These are phyloP conservation scores for Coprinellus micaceus DNA, from an alignment of 768 basidiomycete species.

Conservation along the genomic window DNA sequence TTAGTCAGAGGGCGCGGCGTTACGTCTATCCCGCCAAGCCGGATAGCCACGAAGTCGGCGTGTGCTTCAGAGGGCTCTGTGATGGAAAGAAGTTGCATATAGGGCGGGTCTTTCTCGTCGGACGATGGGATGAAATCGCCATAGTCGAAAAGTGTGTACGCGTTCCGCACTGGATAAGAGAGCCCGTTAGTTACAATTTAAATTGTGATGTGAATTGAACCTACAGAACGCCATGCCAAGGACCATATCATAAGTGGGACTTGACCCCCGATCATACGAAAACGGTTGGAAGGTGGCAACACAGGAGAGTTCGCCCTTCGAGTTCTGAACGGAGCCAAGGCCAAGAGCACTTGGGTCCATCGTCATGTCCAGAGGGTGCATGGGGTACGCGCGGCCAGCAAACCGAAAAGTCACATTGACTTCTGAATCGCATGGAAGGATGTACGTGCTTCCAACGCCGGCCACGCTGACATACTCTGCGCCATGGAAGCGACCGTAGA, in stretches of 20 bases:
- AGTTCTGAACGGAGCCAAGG: slow-evolving; percentile 26
- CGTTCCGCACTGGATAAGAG: slow-evolving; percentile 53
- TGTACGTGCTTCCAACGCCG: slow-evolving; percentile 48
- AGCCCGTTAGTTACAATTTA: neutral
- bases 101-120: slow-evolving; percentile 40
- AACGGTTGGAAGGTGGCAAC: slow-evolving; percentile 64
- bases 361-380: slow-evolving; percentile 65
- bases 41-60: slow-evolving; percentile 31
- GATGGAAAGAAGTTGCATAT: slow-evolving; percentile 57
- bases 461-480: slow-evolving; percentile 43
- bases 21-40: slow-evolving; percentile 31
- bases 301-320: slow-evolving; percentile 30
- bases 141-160: slow-evolving; percentile 60
- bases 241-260: slow-evolving; percentile 56
- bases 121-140: slow-evolving; percentile 52
- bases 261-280: slow-evolving; percentile 38
- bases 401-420: slow-evolving; percentile 67
- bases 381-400: slow-evolving; percentile 49
- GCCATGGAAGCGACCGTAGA: slow-evolving; percentile 54
- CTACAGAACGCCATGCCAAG: slow-evolving; percentile 71
- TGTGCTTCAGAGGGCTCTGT: slow-evolving; percentile 47
- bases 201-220: slow-evolving; percentile 22
- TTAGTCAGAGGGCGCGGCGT: slow-evolving; percentile 8
- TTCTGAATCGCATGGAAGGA: slow-evolving; percentile 58
- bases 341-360: slow-evolving; percentile 37